Evolutionary conservation across 495 filamentous ascomycete species (phyloP), one percentile per base, ranked within the genome.

Genomic region (Darksidea phi): DNA sequence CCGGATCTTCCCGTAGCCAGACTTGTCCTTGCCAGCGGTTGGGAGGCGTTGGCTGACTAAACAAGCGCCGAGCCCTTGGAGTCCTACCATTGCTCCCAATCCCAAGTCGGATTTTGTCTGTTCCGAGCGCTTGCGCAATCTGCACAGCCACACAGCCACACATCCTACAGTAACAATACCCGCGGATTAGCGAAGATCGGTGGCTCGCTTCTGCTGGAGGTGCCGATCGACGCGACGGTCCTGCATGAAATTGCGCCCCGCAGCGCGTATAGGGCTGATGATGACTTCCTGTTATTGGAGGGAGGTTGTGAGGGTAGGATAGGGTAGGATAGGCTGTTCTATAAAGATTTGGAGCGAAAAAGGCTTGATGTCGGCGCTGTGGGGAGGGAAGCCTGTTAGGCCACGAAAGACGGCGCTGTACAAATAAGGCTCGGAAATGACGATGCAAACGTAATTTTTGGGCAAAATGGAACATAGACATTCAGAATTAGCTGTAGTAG

Each of bases 381-480:
- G 42, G 48, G n/a, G 43, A 57, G 54, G 58, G 42, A 47, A 47
- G 41, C 47, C 38, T 54, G 23, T 61, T 65, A 26, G 17, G 48
- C 48, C 28, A 54, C 28, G 57, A 61, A 59, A 51, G 28, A 54
- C 61, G 52, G 58, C 47, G 37, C 57, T 66, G 18, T 51, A 42
- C 41, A 62, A 50, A 55, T 57, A 37, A 66, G 52, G 63, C 58
- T 24, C 45, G 42, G 55, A 59, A 50, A 46, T 46, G 43, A 57
- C 23, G 28, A 66, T 57, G 54, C 41, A 23, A 61, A 61, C 28
- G 47, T 61, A 61, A 66, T 61, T 66, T 65, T 48, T 54, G 45
- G 49, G 48, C 23, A 43, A 41, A 56, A 10, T 17, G 48, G 45
- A 24, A 54, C 32, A 36, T 48, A 41, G 45, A 52, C 48, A 49